These are phyloP conservation scores for Berkeleyomyces rouxiae DNA, from an alignment of 2,329 filamentous ascomycete species.

Conservation along the genomic window DNA sequence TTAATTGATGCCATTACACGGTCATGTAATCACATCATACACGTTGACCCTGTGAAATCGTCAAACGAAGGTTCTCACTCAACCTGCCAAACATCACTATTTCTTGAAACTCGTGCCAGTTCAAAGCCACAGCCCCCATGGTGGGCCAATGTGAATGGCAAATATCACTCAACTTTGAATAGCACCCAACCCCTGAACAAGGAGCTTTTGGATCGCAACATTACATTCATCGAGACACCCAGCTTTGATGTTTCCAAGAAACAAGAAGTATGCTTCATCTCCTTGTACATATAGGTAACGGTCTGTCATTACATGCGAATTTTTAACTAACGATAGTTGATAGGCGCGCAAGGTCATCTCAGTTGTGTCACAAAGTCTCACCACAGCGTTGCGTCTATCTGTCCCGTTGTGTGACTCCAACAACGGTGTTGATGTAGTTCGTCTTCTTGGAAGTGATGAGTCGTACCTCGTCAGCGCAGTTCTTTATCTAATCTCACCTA, in stretches of 20 bases:
- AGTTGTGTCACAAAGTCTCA: not conserved
- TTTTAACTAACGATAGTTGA: not conserved
- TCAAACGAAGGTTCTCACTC: constrained; percentile 25
- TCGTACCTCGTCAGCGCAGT: constrained; percentile 73
- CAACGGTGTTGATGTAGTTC: constrained; percentile 46
- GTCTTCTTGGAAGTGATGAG: constrained; percentile 63
- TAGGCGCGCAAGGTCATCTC: not conserved
- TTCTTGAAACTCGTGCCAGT: constrained; percentile 54
- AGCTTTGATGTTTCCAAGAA: constrained; percentile 19
- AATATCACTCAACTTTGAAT: constrained; percentile 33
- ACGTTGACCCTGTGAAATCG: constrained; percentile 55
- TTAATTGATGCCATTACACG: constrained; percentile 80
- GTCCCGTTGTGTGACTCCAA: not conserved
- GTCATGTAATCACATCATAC: constrained; percentile 77
- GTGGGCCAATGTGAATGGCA: constrained; percentile 60
- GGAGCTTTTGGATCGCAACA: constrained; percentile 69
- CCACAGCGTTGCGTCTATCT: not conserved
- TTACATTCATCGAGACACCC: constrained; percentile 83
- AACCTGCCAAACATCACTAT: not conserved
- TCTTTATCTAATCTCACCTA: constrained; percentile 61
- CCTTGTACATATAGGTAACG: not conserved
- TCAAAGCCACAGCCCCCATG: constrained; percentile 75
- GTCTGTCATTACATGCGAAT: not conserved
- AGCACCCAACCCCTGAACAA: constrained; percentile 35
- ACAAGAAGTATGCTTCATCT: constrained; percentile 30